phyloP scores from a whole-genome alignment of 257 asterid genomes.

The Nicotiana otophora region DNA sequence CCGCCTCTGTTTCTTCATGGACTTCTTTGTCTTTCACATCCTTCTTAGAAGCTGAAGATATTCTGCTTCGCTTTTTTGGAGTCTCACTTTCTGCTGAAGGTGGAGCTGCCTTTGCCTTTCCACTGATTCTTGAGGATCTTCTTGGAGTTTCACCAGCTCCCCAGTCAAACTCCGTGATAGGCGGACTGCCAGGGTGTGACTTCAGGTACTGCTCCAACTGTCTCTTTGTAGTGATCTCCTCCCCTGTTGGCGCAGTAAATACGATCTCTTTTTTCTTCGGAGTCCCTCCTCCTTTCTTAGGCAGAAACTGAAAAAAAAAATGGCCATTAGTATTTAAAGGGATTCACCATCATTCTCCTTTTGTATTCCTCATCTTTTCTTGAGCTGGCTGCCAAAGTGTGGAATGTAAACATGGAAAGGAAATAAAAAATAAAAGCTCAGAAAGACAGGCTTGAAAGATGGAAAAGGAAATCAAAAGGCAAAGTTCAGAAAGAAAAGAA shows the following conservation, averaged over 20 bases:
- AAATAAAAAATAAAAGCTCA: not conserved
- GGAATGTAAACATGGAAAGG: not conserved
- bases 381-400: not conserved
- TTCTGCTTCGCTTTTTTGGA: slow-evolving; percentile 34
- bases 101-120: slow-evolving; percentile 31
- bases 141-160: slow-evolving; percentile 49
- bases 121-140: slow-evolving; percentile 49
- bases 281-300: slow-evolving; percentile 30
- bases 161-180: slow-evolving; percentile 41
- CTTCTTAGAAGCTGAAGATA: slow-evolving; percentile 32
- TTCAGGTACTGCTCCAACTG: slow-evolving; percentile 44
- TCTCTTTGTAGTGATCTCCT: slow-evolving; percentile 32
- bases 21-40: slow-evolving; percentile 17
- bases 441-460: not conserved
- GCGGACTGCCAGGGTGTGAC: slow-evolving; percentile 44
- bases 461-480: not conserved
- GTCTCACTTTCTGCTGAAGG: slow-evolving; percentile 23
- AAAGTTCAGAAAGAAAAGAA: not conserved
- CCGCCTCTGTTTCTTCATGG: slow-evolving; percentile 25
- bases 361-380: not conserved
- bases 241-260: slow-evolving; percentile 50
- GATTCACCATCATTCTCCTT: not conserved
- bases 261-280: slow-evolving; percentile 39
- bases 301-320: slow-evolving; percentile 26
- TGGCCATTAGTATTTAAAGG: not conserved